These are phyloP conservation scores for Aspergillus jensenii DNA, from an alignment of 2,329 filamentous ascomycete genomes.

Conservation along the genomic window DNA sequence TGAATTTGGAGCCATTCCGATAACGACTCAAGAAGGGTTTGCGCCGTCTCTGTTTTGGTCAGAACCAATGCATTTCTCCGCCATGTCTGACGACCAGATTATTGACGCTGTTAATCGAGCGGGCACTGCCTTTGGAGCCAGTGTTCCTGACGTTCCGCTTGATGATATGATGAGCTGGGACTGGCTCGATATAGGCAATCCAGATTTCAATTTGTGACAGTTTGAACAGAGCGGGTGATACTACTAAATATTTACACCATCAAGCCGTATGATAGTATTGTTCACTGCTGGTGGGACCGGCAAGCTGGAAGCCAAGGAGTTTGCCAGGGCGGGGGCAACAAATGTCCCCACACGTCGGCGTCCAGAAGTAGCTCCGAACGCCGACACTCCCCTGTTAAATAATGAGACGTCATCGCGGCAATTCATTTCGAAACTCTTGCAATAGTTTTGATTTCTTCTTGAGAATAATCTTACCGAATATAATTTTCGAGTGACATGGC, in stretches of 20 bases:
- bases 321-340: background rate
- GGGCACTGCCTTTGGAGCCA: constrained; percentile 58
- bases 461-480: background rate
- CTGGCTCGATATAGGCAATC: constrained; percentile 51
- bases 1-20: constrained; percentile 21
- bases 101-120: constrained; percentile 65
- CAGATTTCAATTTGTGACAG: constrained; percentile 29
- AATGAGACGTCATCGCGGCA: constrained; percentile 2
- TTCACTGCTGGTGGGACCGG: too few species aligned
- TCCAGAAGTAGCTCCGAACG: constrained; percentile 30
- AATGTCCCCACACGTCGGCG: constrained; percentile 21
- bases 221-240: background rate
- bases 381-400: constrained; percentile 15
- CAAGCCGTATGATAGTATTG: background rate
- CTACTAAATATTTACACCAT: background rate
- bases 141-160: constrained; percentile 57
- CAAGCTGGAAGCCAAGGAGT: background rate
- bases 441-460: background rate
- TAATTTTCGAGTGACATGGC: constrained; percentile 21
- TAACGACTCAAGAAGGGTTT: constrained; percentile 26
- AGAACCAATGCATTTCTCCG: constrained; percentile 61
- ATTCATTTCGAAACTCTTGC: background rate
- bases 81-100: constrained; percentile 70
- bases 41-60: constrained; percentile 42
- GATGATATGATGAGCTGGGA: constrained; percentile 61